Evolutionary conservation across 306 rosid genomes (phyloP).

Genomic region (Styphnolobium japonicum): DNA sequence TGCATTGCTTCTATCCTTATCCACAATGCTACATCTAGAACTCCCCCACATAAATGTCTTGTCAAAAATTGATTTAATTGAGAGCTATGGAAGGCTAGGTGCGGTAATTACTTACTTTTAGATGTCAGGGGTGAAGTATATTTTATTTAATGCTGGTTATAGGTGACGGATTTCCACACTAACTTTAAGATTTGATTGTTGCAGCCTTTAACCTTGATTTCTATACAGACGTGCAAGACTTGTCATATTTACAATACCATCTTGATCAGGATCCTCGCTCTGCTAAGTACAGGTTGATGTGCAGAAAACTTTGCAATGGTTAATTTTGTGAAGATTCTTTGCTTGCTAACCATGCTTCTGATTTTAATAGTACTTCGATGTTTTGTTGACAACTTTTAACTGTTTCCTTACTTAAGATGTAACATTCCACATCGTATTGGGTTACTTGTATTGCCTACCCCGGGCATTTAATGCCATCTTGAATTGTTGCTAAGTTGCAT

Average conservation of each 20-base stretch:
- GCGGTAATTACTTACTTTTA: slow-evolving; percentile 18
- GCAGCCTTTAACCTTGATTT: slow-evolving; percentile 93
- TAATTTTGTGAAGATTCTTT: slow-evolving; percentile 10
- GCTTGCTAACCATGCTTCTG: background rate
- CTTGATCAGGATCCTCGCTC: slow-evolving; percentile 84
- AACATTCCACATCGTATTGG: background rate
- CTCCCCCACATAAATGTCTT: slow-evolving; percentile 86
- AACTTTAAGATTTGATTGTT: slow-evolving; percentile 23
- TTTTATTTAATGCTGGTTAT: slow-evolving; percentile 14
- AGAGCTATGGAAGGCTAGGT: slow-evolving; percentile 92
- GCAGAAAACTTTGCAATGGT: background rate
- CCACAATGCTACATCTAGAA: slow-evolving; percentile 91
- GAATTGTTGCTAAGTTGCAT: background rate
- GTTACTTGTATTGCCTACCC: slow-evolving; percentile 15
- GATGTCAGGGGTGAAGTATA: background rate
- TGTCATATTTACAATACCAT: slow-evolving; percentile 74
- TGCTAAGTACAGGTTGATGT: slow-evolving; percentile 78
- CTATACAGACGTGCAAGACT: slow-evolving; percentile 89
- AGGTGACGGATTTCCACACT: slow-evolving; percentile 19
- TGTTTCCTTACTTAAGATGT: slow-evolving; percentile 16
- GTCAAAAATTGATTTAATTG: slow-evolving; percentile 92
- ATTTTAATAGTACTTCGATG: background rate
- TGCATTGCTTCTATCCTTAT: slow-evolving; percentile 80
- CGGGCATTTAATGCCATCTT: background rate
- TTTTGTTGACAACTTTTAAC: background rate